A percentile compares a stretch with the other conserved stretches of the same genome.
Evolutionary conservation across 2,329 filamentous ascomycete species (phyloP).

Genomic region (Chrysoporthe deuterocubensis): DNA sequence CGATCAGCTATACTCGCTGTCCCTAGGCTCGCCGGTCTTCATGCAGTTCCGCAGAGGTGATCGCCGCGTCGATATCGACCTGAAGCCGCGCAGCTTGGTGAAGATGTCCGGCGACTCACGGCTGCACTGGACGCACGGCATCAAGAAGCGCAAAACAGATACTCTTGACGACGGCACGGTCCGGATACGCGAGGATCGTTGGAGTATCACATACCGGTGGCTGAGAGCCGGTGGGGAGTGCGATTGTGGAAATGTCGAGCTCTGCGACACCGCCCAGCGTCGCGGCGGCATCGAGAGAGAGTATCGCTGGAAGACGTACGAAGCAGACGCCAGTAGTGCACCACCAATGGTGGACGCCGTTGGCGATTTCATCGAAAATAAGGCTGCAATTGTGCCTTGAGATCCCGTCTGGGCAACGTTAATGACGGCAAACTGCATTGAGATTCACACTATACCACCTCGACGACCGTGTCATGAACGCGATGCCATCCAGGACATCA

Average conservation of each 20-base stretch:
- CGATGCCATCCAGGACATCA: neutral
- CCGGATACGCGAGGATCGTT: conserved; percentile 48
- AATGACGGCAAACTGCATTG: neutral
- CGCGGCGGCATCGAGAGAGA: conserved; percentile 51
- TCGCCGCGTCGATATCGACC: conserved; percentile 47
- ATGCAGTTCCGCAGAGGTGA: conserved; percentile 48
- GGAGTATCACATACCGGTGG: conserved; percentile 62
- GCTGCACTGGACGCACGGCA: conserved; percentile 49
- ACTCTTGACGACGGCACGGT: conserved; percentile 44
- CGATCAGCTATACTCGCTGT: conserved; percentile 51
- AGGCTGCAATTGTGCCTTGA: neutral
- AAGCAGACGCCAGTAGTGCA: conserved; percentile 12
- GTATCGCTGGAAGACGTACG: conserved; percentile 51
- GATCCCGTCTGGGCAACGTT: neutral
- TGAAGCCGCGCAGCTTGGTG: conserved; percentile 54
- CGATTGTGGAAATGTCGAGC: conserved; percentile 52
- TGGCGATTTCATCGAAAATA: neutral
- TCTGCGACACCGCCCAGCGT: conserved; percentile 57
- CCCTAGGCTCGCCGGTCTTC: conserved; percentile 46
- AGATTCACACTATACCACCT: neutral
- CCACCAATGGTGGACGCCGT: neutral
- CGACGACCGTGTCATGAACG: neutral
- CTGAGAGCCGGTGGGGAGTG: conserved; percentile 50
- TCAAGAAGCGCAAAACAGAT: conserved; percentile 47
- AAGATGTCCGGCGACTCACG: conserved; percentile 54